These are phyloP conservation scores for Chytriomyces sp. DNA, from an alignment of 192 early-diverging fungal genomes.

Conservation along the genomic window DNA sequence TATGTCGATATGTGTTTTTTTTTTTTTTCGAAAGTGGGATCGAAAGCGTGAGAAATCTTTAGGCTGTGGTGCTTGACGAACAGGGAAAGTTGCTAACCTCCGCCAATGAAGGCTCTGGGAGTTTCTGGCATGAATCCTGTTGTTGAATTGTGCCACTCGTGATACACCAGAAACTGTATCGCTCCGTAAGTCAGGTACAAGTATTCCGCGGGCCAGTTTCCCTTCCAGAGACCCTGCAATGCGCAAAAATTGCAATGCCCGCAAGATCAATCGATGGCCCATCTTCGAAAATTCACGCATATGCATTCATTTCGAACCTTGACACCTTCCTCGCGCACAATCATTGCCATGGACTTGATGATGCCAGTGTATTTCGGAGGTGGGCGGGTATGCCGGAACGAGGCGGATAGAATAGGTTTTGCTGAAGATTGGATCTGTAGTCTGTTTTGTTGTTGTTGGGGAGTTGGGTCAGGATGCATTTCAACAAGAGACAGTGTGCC, in stretches of 20 bases:
- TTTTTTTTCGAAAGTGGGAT: too few species aligned
- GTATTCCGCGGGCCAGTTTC: slow-evolving; percentile 91
- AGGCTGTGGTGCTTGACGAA: too few species aligned
- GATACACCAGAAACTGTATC: slow-evolving; percentile 81
- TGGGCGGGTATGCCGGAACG: neutral
- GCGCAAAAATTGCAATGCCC: neutral
- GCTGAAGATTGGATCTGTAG: slow-evolving; percentile 36
- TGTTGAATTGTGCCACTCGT: slow-evolving; percentile 52
- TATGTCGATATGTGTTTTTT: too few species aligned
- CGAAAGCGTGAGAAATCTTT: too few species aligned
- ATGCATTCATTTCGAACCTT: too few species aligned
- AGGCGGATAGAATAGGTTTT: neutral
- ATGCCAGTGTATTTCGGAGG: slow-evolving; percentile 67
- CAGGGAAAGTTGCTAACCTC: slow-evolving; percentile 39
- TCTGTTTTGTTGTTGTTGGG: neutral
- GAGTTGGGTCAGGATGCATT: neutral
- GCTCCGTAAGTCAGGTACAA: slow-evolving; percentile 91
- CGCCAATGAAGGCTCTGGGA: slow-evolving; percentile 65
- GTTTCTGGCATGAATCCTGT: slow-evolving; percentile 20
- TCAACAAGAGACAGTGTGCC: too few species aligned
- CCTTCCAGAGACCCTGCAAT: slow-evolving; percentile 83
- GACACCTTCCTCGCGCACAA: slow-evolving; percentile 81
- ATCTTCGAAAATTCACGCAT: too few species aligned
- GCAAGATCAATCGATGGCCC: neutral
- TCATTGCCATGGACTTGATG: slow-evolving; percentile 67